Base-by-base conservation (phyloP, 495 filamentous ascomycete species). In the Geoglossum glabrum region DNA sequence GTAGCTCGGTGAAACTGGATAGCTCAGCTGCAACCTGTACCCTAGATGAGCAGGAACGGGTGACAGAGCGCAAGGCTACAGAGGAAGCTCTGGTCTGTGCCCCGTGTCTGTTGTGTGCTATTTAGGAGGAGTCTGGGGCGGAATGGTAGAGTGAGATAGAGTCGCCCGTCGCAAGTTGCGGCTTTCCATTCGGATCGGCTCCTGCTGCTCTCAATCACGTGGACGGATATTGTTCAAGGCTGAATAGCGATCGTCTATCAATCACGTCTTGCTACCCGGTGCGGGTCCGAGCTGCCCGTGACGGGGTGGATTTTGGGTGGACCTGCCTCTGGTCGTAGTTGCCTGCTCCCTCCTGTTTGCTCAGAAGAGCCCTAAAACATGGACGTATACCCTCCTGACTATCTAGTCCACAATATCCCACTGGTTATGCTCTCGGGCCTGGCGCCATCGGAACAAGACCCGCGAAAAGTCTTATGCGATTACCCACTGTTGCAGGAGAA, bases 301-400 rank as follows among this genome's bases (percentile, higher is more conserved):
- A n/a, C n/a, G n/a, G n/a, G n/a, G n/a, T n/a, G n/a, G n/a, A n/a
- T n/a, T n/a, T n/a, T n/a, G n/a, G n/a, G n/a, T n/a, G n/a, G 40
- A 45, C 19, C 13, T 13, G 36, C 11, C 2, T 15, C 36, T 40
- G 10, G 11, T 34, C 13, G 36, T 15, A 8, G 2, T 15, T 15
- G 17, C 10, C 36, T 15, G 40, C 17, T 19, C 5, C 23, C 23
- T 21, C 17, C 40, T 21, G n/a, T 45, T 21, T 19, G 40, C 40
- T 45, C 40, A 45, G n/a, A 45, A 19, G 10, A 21, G 40, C n/a
- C 40, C n/a, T 45, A 45, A 19, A 31, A 19, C 28, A 95, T 95
- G 89, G 87, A 95, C 72, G 87, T 80, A 60, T 95, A 92, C 70
- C 86, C 88, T 40, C 67, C 74, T 62, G 80, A 82, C 64, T 90